Evolutionary conservation across 768 basidiomycete genomes (phyloP).

Genomic region (Mycena capillaripes): DNA sequence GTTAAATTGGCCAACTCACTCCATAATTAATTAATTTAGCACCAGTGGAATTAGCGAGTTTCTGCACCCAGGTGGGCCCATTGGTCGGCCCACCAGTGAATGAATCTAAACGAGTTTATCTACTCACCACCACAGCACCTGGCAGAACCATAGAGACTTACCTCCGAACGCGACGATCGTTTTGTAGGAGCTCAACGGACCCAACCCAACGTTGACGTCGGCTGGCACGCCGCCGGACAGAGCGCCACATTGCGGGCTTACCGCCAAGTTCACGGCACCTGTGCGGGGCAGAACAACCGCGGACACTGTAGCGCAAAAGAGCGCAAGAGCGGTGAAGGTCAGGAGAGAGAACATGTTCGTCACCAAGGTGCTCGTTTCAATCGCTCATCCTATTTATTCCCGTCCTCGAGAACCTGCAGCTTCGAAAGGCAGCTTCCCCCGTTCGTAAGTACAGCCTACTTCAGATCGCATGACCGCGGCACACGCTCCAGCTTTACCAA

Average conservation of each 20-base stretch:
- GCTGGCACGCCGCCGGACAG: conserved; percentile 50
- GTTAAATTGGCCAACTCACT: conserved; percentile 39
- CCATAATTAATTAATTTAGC: conserved; percentile 59
- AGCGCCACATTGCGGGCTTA: conserved; percentile 62
- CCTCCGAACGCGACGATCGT: conserved; percentile 68
- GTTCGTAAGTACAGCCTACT: no score
- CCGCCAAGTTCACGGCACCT: conserved; percentile 52
- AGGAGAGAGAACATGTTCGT: conserved; percentile 34
- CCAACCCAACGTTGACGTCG: conserved; percentile 62
- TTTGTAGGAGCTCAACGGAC: conserved; percentile 49
- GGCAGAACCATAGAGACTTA: conserved; percentile 36
- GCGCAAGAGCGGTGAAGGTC: conserved; percentile 37
- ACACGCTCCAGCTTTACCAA: no score
- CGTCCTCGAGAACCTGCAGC: conserved; percentile 1
- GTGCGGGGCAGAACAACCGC: conserved; percentile 39
- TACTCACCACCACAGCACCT: no score
- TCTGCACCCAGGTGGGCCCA: conserved; percentile 57
- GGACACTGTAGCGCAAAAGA: conserved; percentile 38
- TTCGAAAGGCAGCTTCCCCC: background rate
- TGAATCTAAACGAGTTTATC: conserved; percentile 39
- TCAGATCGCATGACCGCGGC: conserved; percentile 15
- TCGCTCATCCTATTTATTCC: conserved; percentile 39
- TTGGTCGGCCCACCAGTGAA: conserved; percentile 61
- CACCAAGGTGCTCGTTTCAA: background rate
- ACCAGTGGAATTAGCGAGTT: conserved; percentile 49